Base-by-base conservation (phyloP, 306 rosid genomes). In the Gillenia trifoliata region DNA sequence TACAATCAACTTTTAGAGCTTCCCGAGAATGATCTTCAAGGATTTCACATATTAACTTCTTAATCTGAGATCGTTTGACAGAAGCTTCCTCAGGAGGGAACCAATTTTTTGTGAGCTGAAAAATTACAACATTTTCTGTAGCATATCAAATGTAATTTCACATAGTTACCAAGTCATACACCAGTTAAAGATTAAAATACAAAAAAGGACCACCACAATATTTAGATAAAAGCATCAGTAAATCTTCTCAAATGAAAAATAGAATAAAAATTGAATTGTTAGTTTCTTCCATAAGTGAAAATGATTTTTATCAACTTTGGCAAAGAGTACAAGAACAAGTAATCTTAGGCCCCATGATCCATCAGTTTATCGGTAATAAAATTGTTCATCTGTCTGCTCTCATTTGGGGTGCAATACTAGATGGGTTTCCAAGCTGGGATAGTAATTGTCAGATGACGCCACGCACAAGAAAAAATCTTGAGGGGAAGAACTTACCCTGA, bases 61-160 rank as follows among this genome's bases (percentile, higher is more conserved):
- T 81, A 75, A 91, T 83, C 47, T 45, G 62, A 52, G 71, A 75
- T 64, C 92, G 84, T 79, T 89, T 91, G 38, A 76, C 83, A 80
- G 97, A 91, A 68, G 91, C 97, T 77, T 91, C 97, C 41, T 9
- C 25, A 9, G 95, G 89, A 72, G 68, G 91, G 75, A 91, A 91
- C 97, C 97, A 89, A 57, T 85, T 72, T 49, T 74, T 72, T 59
- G 15, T 89, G 76, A 89, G 81, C 92, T 87, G 95, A 56, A 75
- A 82, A 71, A 20, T 20, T 70, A 30, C 33, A 67, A 57, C n/a
- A 67, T 28, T 60, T 23, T 66, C n/a, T 3, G 54, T 78, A 16
- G 43, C 52, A 16, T 19, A 68, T 26, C 30, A 29, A 59, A 40
- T 40, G 34, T 33, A 41, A 7, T n/a, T 47, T 49, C 19, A 3